Percentiles rank a stretch among this genome's conserved stretches.
Evolutionary conservation across 148 eudicot genomes (phyloP).

Genomic region (Fagopyrum homotropicum): DNA sequence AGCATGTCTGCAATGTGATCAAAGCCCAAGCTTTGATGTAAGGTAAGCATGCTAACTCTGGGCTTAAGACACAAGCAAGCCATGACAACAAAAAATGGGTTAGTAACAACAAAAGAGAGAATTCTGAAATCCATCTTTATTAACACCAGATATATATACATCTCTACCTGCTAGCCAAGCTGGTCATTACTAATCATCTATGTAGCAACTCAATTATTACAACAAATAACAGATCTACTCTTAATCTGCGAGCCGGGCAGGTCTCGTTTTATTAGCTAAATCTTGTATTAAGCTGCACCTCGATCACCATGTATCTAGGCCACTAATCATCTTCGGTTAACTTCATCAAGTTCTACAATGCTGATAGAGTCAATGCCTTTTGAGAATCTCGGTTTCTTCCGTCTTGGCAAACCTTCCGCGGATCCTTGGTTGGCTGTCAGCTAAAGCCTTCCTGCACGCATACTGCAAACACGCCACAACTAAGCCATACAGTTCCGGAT

Average conservation of each 20-base stretch:
- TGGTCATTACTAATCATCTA: slow-evolving; percentile 5
- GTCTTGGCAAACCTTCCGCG: slow-evolving; percentile 95
- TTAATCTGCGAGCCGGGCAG: not conserved
- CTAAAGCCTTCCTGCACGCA: slow-evolving; percentile 98
- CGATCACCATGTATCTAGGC: not conserved
- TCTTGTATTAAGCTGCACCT: not conserved
- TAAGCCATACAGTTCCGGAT: not conserved
- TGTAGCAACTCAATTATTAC: slow-evolving; percentile 4
- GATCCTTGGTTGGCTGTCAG: slow-evolving; percentile 92
- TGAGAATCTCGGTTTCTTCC: slow-evolving; percentile 43
- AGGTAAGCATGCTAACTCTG: too few relatives aligned
- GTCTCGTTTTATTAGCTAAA: slow-evolving; percentile 3
- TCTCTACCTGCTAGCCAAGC: slow-evolving; percentile 7
- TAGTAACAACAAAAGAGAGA: too few relatives aligned
- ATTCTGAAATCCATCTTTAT: not conserved
- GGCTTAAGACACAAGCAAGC: too few relatives aligned
- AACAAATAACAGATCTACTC: slow-evolving; percentile 5
- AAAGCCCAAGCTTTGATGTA: too few relatives aligned
- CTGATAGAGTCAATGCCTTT: slow-evolving; percentile 17
- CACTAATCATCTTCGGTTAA: slow-evolving; percentile 22
- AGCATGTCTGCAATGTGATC: too few relatives aligned
- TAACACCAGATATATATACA: slow-evolving; percentile 7
- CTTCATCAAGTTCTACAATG: not conserved
- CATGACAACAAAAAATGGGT: too few relatives aligned
- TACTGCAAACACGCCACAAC: slow-evolving; percentile 40